Evolutionary conservation across 148 eudicot species (phyloP), one percentile per base, ranked within the genome.

Genomic region (Rhododendron williamsianum): DNA sequence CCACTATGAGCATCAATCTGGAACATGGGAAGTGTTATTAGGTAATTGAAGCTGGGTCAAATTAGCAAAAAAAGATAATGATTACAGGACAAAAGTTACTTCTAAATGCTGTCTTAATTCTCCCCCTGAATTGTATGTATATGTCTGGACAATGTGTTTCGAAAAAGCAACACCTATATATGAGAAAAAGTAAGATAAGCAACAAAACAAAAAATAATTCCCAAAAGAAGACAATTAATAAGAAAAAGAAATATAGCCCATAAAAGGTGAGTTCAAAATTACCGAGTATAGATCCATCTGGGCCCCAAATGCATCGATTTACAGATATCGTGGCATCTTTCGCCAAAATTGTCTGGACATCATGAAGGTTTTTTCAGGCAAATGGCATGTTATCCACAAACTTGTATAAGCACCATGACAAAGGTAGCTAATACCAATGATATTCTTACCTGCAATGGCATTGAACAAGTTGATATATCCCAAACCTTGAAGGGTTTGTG

Each of bases 281-380:
- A 92, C 94, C 94, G 52, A 92, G 90, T 73, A 92, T 92, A 54
- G 94, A 89, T 87, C 94, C 94, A 81, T 92, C 94, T 30, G 94
- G 90, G 51, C 91, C 92, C 94, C 94, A 92, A 35, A 90, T 86
- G 88, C 94, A 92, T 83, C 94, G 87, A 85, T 90, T 92, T 27
- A 90, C 92, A 45, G 94, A 88, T 74, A 90, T 84, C 0, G 90
- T 87, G 10, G 90, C 90, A 88, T 92, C 94, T 83, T 92, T 90
- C 41, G 78, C 91, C 91, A 92, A 86, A 63, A 86, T 89, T 84
- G 92, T 81, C 94, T 92, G 89, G 3, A 69, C 12, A 65, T 35
- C 5, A 69, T 79, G 69, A 85, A 78, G 21, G 33, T 69, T 56
- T 54, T 21, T 4, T 19, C 79, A 52, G 23, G 80, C 51, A 52